Evolutionary conservation across 1,139 yeast species (phyloP).

Genomic region (Saccharomyces hybrid): DNA sequence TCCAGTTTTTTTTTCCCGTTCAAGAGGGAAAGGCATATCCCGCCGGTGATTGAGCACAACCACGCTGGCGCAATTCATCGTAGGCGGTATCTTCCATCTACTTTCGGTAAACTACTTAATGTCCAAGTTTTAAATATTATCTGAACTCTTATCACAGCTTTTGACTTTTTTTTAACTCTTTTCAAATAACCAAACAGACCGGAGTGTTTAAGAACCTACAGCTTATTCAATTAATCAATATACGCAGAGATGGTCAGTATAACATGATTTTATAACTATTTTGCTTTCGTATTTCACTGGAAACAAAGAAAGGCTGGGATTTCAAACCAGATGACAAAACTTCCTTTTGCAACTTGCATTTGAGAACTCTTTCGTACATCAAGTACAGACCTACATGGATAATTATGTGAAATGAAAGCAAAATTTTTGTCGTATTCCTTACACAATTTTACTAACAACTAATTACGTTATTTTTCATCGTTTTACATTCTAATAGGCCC

Average conservation of each 20-base stretch:
- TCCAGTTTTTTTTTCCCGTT: background rate
- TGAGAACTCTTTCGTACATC: background rate
- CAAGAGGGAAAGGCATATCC: background rate
- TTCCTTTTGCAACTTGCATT: background rate
- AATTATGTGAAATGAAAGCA: background rate
- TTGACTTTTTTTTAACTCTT: background rate
- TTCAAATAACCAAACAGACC: conserved; percentile 45
- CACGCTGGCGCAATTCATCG: background rate
- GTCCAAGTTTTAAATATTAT: background rate
- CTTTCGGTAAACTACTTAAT: background rate
- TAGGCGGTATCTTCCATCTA: background rate
- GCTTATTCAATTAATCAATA: conserved; percentile 32
- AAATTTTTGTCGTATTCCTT: conserved; percentile 1
- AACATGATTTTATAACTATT: conserved; percentile 8
- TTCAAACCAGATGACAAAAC: background rate
- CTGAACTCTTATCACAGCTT: background rate
- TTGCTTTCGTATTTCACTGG: background rate
- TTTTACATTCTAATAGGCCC: conserved; percentile 55
- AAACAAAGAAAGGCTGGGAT: background rate
- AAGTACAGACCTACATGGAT: no score
- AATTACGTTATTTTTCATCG: background rate
- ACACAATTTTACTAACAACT: conserved; percentile 18
- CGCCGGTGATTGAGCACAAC: background rate
- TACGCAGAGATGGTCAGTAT: conserved; percentile 97
- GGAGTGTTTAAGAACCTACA: conserved; percentile 59